These are phyloP conservation scores for Pyrus betulifolia DNA, from an alignment of 306 rosid genomes.

Conservation along the genomic window DNA sequence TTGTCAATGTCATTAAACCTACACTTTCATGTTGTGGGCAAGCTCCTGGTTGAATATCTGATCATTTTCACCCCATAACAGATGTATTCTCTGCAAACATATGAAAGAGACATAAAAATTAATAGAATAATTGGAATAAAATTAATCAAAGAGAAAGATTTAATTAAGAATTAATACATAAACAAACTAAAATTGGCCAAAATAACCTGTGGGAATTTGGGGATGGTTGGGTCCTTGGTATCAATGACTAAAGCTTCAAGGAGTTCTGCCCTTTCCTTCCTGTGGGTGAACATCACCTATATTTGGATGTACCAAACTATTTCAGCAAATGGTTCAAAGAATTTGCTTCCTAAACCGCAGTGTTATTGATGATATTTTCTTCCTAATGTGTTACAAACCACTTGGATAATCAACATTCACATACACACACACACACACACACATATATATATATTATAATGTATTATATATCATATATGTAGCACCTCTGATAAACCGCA, in stretches of 20 bases:
- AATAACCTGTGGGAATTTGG: conserved; percentile 60
- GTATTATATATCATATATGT: no score
- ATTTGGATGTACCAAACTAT: not conserved
- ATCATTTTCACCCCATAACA: conserved; percentile 87
- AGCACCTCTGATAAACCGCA: no score
- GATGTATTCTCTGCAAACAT: conserved; percentile 60
- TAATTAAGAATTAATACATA: not conserved
- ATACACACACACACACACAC: no score
- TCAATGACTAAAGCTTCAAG: conserved; percentile 56
- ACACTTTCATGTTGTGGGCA: conserved; percentile 73
- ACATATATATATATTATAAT: no score
- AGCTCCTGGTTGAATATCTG: conserved; percentile 66
- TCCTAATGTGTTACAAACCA: not conserved
- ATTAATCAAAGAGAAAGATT: not conserved
- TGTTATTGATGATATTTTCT: not conserved
- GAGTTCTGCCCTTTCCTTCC: conserved; percentile 77
- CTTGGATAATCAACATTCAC: no score
- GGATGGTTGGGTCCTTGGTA: conserved; percentile 40
- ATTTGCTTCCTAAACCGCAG: not conserved
- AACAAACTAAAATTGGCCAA: not conserved
- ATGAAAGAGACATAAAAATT: not conserved
- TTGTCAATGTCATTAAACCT: not conserved
- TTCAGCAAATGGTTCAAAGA: not conserved
- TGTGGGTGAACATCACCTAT: conserved; percentile 80
- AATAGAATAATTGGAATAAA: not conserved